Evolutionary conservation across 148 eudicot species (phyloP), one percentile per base, ranked within the genome.

Genomic region (Fagopyrum homotropicum): DNA sequence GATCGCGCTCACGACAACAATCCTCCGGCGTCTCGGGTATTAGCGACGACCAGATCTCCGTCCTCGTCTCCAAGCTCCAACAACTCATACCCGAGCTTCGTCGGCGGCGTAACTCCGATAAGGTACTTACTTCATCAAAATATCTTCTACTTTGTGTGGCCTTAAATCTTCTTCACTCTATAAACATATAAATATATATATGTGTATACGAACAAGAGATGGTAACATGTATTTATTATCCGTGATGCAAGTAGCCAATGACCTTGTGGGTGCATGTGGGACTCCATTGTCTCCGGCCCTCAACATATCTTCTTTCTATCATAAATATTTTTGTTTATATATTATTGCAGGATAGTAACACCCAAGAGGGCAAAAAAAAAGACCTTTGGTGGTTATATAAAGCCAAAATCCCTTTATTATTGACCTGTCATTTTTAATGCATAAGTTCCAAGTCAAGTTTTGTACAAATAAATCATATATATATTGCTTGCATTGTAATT

Each of bases 51-150:
- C 89, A 89, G 79, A 89, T 88, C 40, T 79, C 87, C n/a, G 87
- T 85, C 75, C 87, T 88, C 19, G 84, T 88, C 30, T 72, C 79
- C 77, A 83, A 84, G 66, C 75, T 88, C 69, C 91, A 88, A 50
- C 84, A 75, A 22, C 86, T 88, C 17, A 81, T 88, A 50, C 92
- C 92, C 11, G 89, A 84, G 82, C 80, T 88, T 64, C 85, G 91
- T 17, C 70, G 69, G 7, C 75, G 87, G 64, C 47, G 77, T 15
- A 83, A 85, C 63, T 82, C 89, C 12, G 82, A 85, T 77, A 88
- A 82, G 88, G 91, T 86, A 76, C 3, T 7, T 9, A 49, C 12
- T 12, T 49, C 52, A 49, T 6, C 52, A 49, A 49, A 49, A 49
- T 49, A 49, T 49, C 52, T 10, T 9, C 15, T 17, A 8, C 7